A percentile compares a stretch with the other conserved stretches of the same genome.
Conservation (phyloP, 208 protist genomes). For the Trypanosoma avium region DNA sequence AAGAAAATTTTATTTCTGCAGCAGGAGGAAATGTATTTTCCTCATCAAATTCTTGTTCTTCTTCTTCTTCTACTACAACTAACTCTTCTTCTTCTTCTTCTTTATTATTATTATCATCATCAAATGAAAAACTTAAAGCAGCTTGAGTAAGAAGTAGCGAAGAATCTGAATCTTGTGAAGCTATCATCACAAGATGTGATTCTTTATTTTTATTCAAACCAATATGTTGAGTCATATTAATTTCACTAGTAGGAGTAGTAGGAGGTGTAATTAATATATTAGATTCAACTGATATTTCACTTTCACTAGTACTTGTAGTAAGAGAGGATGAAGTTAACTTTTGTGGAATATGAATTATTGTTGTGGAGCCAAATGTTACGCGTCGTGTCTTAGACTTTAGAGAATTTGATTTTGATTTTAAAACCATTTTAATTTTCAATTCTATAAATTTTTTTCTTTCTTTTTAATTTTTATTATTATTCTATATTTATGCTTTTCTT, state of each 20-base stretch:
- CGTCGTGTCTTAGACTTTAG: neutral
- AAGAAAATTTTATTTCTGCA: neutral
- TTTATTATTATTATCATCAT: neutral
- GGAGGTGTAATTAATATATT: neutral
- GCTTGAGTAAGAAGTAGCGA: slow-evolving; percentile 19
- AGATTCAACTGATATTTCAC: neutral
- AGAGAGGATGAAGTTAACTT: neutral
- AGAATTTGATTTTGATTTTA: neutral
- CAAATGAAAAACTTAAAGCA: neutral
- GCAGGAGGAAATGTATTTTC: neutral
- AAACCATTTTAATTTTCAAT: neutral
- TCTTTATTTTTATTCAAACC: slow-evolving; percentile 5
- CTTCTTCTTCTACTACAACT: neutral
- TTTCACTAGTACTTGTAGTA: neutral
- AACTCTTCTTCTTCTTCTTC: neutral
- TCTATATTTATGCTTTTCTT: too few species aligned
- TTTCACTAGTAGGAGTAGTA: too few species aligned
- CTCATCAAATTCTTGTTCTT: neutral
- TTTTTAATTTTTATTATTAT: neutral
- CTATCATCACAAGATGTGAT: neutral
- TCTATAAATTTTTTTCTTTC: neutral
- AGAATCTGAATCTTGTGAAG: slow-evolving; percentile 12
- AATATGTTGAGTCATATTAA: too few species aligned
- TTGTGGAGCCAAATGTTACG: slow-evolving; percentile 25
- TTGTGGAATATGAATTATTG: slow-evolving; percentile 10